Percentiles rank a stretch among this genome's conserved stretches.
phyloP scores from a whole-genome alignment of 345 rosid species.

The Syzygium aromaticum region DNA sequence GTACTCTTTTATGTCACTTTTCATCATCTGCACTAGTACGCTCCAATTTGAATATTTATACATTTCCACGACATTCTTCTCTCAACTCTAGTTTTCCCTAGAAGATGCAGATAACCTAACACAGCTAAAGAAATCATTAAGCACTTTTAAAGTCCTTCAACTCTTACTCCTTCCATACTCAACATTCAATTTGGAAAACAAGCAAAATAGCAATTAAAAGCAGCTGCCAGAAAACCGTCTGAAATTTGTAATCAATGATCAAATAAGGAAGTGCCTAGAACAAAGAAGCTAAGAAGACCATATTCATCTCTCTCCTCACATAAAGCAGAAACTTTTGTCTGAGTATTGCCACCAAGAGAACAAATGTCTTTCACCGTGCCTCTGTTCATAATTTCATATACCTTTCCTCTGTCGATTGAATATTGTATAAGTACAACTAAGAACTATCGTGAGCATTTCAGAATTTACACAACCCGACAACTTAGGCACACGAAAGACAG shows the following conservation, averaged over 20 bases:
- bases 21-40: not conserved
- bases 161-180: not conserved
- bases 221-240: not conserved
- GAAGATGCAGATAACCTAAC: not conserved
- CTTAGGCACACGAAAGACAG: not conserved
- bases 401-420: not conserved
- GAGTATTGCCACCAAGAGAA: not conserved
- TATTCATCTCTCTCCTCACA: not conserved
- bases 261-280: not conserved
- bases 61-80: not conserved
- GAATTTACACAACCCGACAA: not conserved
- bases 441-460: not conserved
- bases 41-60: not conserved
- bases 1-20: not conserved
- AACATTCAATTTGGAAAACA: not conserved
- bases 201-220: not conserved
- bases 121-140: not conserved
- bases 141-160: not conserved
- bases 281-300: not conserved
- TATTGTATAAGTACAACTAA: not conserved
- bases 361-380: not conserved
- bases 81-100: not conserved
- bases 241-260: not conserved
- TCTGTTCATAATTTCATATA: not conserved
- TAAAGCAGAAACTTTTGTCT: not conserved